Evolutionary conservation across 768 basidiomycete species (phyloP), one percentile per base, ranked within the genome.

Genomic region (Tricholoma flavovirens): DNA sequence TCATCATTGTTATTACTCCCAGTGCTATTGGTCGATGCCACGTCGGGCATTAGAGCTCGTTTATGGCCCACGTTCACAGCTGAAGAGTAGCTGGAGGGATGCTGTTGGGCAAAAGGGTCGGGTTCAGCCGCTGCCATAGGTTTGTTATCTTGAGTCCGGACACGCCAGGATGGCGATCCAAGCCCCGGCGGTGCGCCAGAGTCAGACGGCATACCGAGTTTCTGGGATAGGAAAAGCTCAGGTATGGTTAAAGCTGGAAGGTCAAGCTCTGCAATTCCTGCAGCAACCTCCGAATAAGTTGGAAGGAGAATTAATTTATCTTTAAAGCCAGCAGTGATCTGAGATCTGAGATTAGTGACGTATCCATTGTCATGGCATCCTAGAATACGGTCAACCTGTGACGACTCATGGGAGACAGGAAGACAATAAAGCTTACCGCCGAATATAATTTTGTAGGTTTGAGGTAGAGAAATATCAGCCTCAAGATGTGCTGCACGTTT

Each of bases 331-430:
- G 81, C 78, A 50, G 86, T 87, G 52, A 85, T 80, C 51, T 84
- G 78, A 17, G 83, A 82, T 45, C 79, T 78, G 51, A 89, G 77
- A 55, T 74, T 76, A 19, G 80, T 77, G 51, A 79, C 75, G 69
- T 89, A 88, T 61, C 87, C 86, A 71, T 82, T 83, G 70, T 88
- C 86, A 65, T 88, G 86, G 63, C 83, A 84, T 59, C 84, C 85
- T 87, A 53, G 9, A 48, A 60, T 14, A 6, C 35, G 14, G 15
- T 56, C 17, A 55, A 52, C 0, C 7, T 5, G 21, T 56, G 43
- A 33, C 8, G 19, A 26, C 24, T 26, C 24, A 26, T 26, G 24
- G 24, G 24, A 5, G 54, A 56, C 12, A 21, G 56, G 30, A 22
- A 33, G 12, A 46, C 50, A 56, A 32, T 22, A 26, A 63, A 60